Base-by-base conservation (phyloP, 805 yeast genomes). In the Tetrapisispora namnaoensis region DNA sequence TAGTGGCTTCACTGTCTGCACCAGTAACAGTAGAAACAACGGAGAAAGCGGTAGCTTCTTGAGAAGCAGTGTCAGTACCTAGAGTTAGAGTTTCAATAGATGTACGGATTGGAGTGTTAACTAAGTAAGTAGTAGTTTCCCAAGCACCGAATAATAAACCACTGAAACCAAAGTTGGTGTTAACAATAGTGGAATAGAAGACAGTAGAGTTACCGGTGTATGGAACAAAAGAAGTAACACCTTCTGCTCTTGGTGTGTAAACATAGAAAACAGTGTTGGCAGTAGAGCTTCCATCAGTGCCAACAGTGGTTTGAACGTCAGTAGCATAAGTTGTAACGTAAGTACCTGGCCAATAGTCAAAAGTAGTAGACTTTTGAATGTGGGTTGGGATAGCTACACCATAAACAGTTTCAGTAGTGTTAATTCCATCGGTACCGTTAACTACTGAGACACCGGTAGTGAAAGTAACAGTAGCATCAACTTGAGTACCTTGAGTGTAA, bases 191-290 rank as follows among this genome's bases (percentile, higher is more conserved):
- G 5, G 48, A 45, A 17, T 37, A 45, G 18, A 38, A 38, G 16
- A 30, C 37, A n/a, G 48, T 45, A 21, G 37, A 38, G 40, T 16
- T 45, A 38, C 48, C 48, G 20, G 48, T 27, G 44, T 37, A 45
- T 21, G 44, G 39, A 34, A 39, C 35, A 11, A 10, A 45, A 17
- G 44, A 38, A 17, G 48, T 45, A 21, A 21, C 39, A 45, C 48
- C 48, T 22, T 16, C 35, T n/a, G 28, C 34, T 45, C 48, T 45
- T 45, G 56, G 55, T 13, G 56, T 53, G 35, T 51, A 52, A 4
- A 53, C 52, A 35, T 45, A 49, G 49, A 43, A 52, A 35, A 44
- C 41, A n/a, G 55, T 54, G 13, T 46, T 42, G 16, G 49, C 37
- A 28, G 55, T 49, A 14, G 39, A 50, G 3, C 37, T 41, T 21